Evolutionary conservation across 495 filamentous ascomycete genomes (phyloP), one percentile per base, ranked within the genome.

Genomic region (Annulohypoxylon stygium): DNA sequence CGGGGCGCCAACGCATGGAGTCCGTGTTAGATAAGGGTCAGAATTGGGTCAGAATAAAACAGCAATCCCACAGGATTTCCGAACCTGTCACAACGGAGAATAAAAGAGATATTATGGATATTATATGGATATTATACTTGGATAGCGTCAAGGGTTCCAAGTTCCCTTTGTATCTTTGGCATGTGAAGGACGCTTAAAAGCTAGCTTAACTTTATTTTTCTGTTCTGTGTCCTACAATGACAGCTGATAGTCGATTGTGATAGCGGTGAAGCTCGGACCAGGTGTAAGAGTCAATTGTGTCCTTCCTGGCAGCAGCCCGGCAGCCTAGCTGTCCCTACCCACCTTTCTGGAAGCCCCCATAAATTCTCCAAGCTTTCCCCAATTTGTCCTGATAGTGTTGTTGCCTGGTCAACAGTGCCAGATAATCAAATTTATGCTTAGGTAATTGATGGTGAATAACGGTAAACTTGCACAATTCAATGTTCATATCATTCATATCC

Each of bases 141-240:
- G 41, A 65, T 60, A n/a, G 65, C 36, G 60, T 68, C 59, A 68
- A 54, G 30, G 25, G 50, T 10, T 65, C 16, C n/a, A 23, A 23
- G 1, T 23, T 23, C 20, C 20, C 20, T 23, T 23, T 23, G 1
- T 0, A 1, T 23, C 12, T 66, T 66, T 77, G 66, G 72, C 75
- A 77, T 77, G 75, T 77, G 75, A 73, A 73, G 61, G 55, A 54
- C 58, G 59, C 68, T 54, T 57, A 65, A 61, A 12, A 65, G 25
- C 12, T 54, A 20, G 43, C 43, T 12, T 30, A 54, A 33, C 25
- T 25, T 54, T 58, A 26, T 39, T 39, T 10, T 43, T 43, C 14
- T 43, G 11, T 43, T 43, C 14, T 43, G 11, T 43, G 39, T 43
- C 39, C 39, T 14, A n/a, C n/a, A n/a, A n/a, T n/a, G 39, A 3